Percentiles rank a stretch among this genome's conserved stretches.
These are phyloP conservation scores for Leucocoprinus leucothites DNA, from an alignment of 768 basidiomycete genomes.

Conservation along the genomic window DNA sequence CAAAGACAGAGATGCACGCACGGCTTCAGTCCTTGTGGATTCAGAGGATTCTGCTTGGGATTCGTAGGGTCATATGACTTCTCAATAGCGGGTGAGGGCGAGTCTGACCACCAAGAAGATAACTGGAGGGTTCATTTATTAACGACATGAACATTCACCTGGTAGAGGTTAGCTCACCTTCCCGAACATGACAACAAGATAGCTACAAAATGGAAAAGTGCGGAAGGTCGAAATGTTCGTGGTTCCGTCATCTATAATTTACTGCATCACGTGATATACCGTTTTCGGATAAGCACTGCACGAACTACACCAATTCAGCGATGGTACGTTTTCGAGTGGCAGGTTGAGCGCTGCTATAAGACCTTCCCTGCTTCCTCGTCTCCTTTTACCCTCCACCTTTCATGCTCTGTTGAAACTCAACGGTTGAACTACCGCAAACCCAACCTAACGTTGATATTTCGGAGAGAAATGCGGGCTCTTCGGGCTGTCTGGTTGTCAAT, in stretches of 20 bases:
- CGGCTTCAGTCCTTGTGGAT: constrained; percentile 96
- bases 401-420: not conserved
- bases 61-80: constrained; percentile 68
- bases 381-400: not conserved
- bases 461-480: constrained; percentile 3
- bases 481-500: not conserved
- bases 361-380: not conserved
- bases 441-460: not conserved
- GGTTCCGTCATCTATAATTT: too few species aligned
- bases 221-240: too few species aligned
- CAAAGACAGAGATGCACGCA: constrained; percentile 35
- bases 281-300: not conserved
- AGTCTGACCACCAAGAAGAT: constrained; percentile 52
- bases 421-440: not conserved
- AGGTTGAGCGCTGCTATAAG: not conserved
- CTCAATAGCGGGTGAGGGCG: constrained; percentile 24
- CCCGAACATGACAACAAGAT: constrained; percentile 34
- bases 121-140: constrained; percentile 32
- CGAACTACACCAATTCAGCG: not conserved
- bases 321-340: not conserved
- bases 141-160: not conserved
- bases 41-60: constrained; percentile 82
- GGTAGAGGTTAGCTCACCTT: constrained; percentile 25
- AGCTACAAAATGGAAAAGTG: not conserved
- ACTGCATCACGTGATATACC: constrained; percentile 2